A percentile compares a stretch with the other conserved stretches of the same genome.
Conservation (phyloP, 2,329 filamentous ascomycete genomes). For the Aspergillus brunneoviolaceus region DNA sequence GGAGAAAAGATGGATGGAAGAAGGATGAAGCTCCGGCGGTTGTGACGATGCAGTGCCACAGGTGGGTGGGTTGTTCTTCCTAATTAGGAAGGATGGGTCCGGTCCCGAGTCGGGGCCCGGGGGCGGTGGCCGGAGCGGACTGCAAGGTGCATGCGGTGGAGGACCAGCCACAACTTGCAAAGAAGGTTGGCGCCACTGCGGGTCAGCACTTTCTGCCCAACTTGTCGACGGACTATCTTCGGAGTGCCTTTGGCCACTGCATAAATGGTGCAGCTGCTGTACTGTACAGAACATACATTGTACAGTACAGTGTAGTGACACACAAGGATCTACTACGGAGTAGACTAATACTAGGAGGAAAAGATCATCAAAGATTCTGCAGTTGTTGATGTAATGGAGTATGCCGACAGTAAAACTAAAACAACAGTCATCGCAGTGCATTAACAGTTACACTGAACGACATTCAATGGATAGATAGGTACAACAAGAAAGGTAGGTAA, state of each 20-base stretch:
- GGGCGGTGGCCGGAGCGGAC: neutral
- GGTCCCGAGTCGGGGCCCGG: neutral
- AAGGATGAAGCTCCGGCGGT: neutral
- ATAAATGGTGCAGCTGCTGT: too few species aligned
- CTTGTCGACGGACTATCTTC: neutral
- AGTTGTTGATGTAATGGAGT: neutral
- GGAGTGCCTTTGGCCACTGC: too few species aligned
- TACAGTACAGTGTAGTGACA: too few species aligned
- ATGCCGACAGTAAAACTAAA: neutral
- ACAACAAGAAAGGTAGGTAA: slow-evolving; percentile 17
- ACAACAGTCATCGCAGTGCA: neutral
- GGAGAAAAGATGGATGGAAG: neutral
- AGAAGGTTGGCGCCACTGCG: neutral
- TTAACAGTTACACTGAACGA: slow-evolving; percentile 5
- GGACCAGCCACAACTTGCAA: too few species aligned
- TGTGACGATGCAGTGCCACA: too few species aligned
- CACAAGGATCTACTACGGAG: too few species aligned
- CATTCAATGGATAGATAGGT: slow-evolving; percentile 24
- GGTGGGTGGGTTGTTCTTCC: neutral
- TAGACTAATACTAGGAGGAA: too few species aligned
- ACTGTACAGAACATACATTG: too few species aligned
- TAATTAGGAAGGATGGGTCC: neutral
- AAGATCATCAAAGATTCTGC: neutral
- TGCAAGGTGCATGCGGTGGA: neutral
- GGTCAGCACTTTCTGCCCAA: neutral